Base-by-base conservation (phyloP, 495 filamentous ascomycete species). In the Trichodelitschia bisporula region DNA sequence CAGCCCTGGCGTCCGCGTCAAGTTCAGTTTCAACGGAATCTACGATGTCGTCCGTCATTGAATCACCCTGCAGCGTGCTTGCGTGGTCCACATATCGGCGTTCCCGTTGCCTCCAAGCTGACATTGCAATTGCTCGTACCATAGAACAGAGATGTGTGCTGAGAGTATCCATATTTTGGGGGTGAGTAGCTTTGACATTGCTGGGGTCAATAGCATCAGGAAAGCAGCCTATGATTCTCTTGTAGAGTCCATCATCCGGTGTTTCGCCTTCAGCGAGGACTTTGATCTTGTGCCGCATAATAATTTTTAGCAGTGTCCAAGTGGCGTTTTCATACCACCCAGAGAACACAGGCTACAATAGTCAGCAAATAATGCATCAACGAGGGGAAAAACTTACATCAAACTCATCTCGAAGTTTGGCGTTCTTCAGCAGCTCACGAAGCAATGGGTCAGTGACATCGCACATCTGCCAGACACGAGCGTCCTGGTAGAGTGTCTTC, bases 381-480 rank as follows among this genome's bases (percentile, higher is more conserved):
- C 13, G 45, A 30, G 46, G 50, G 28, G 55, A 18, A 15, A 14
- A 2, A 50, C 38, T 35, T 38, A 45, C 35, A 39, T 62, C 51
- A 37, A 59, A 67, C n/a, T 44, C 42, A 15, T 31, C 34, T 14
- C 58, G 44, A 4, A 61, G 35, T 12, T 56, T 46, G 3, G 57
- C 48, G 1, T 51, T 54, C 3, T 57, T 44, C 8, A 76, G 53
- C 3, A 83, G 43, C 0, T 44, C 27, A 1, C 51, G 48, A 13
- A 83, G 45, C 5, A 83, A 41, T 0, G 80, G 76, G 42, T 93
- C 83, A 0, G 64, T 68, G 34, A 97, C 72, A 47, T 97, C 86
- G 52, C 83, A 89, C 18, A 83, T 59, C 57, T 93, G 86, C 72
- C 78, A 97, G 34, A 80, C 67, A 28, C 80, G 76, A 1, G 82